Conservation (phyloP, 2,329 filamentous ascomycete genomes). For the Aspergillus sergii region DNA sequence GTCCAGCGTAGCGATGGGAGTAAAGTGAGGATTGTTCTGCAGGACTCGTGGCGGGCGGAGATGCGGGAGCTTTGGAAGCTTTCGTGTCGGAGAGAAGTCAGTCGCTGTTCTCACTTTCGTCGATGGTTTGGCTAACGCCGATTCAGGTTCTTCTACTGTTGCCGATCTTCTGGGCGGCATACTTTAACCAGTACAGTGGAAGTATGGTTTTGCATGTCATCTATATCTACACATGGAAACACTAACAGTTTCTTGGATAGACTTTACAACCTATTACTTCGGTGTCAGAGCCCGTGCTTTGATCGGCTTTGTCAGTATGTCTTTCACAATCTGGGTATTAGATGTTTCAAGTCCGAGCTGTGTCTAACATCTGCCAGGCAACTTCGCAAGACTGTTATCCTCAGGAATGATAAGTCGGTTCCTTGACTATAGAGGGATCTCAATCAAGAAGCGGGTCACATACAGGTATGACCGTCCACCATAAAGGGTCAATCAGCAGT, state of each 20-base stretch:
- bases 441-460: slow-evolving; percentile 46
- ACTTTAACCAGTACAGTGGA: slow-evolving; percentile 50
- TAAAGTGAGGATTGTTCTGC: slow-evolving; percentile 40
- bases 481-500: neutral
- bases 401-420: slow-evolving; percentile 50
- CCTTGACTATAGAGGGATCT: slow-evolving; percentile 46
- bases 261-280: slow-evolving; percentile 55
- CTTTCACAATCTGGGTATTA: neutral
- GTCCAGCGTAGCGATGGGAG: slow-evolving; percentile 47
- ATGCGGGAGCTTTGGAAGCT: slow-evolving; percentile 40
- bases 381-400: slow-evolving; percentile 47
- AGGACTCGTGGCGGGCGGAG: slow-evolving; percentile 45
- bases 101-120: neutral
- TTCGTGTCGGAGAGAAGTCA: slow-evolving; percentile 24
- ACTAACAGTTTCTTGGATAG: slow-evolving; percentile 22
- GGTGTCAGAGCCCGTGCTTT: slow-evolving; percentile 51
- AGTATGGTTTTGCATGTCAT: slow-evolving; percentile 18
- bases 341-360: neutral
- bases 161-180: slow-evolving; percentile 49
- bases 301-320: slow-evolving; percentile 48
- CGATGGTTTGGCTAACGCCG: slow-evolving; percentile 17
- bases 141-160: slow-evolving; percentile 42
- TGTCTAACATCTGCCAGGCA: slow-evolving; percentile 23
- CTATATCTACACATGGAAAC: neutral
- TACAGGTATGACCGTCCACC: slow-evolving; percentile 25